Evolutionary conservation across 1,139 yeast genomes (phyloP).

Genomic region (Kodamaea sp.): DNA sequence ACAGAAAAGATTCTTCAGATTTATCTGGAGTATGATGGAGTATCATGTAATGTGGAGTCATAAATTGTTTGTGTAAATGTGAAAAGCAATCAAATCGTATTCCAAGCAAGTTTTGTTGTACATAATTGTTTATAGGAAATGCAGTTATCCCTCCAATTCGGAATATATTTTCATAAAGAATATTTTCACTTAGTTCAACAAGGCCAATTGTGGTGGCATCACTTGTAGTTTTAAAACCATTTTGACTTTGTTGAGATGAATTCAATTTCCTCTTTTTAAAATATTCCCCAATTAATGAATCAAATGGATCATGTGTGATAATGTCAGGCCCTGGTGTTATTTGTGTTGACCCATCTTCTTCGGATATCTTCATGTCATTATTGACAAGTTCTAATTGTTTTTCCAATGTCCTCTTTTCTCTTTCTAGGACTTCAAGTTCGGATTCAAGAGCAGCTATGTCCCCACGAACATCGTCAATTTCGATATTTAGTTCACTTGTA

Average conservation of each 20-base stretch:
- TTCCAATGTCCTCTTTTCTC: conserved; percentile 6
- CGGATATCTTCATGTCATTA: conserved; percentile 4
- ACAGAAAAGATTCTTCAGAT: conserved; percentile 10
- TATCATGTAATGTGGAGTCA: conserved; percentile 39
- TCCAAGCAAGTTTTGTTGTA: conserved; percentile 18
- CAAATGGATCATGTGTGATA: conserved; percentile 7
- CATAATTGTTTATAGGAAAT: conserved; percentile 33
- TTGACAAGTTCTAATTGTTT: conserved; percentile 7
- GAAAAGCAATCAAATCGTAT: conserved; percentile 36
- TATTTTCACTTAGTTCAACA: conserved; percentile 28
- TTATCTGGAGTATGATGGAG: conserved; percentile 19
- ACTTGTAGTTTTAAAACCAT: not conserved
- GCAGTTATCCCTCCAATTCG: conserved; percentile 42
- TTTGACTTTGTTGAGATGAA: not conserved
- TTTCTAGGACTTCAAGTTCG: conserved; percentile 9
- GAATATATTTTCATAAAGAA: conserved; percentile 36
- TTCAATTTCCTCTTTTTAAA: conserved; percentile 2
- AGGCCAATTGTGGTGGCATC: not conserved
- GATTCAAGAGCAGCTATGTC: conserved; percentile 10
- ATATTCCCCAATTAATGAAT: conserved; percentile 6
- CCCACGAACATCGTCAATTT: conserved; percentile 9
- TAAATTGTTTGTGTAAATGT: conserved; percentile 16
- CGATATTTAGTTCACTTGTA: conserved; percentile 1
- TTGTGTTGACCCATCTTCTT: not conserved
- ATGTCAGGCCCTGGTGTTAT: not conserved